These are phyloP conservation scores for Geosiphon pyriformis DNA, from an alignment of 192 early-diverging fungal species.

Conservation along the genomic window DNA sequence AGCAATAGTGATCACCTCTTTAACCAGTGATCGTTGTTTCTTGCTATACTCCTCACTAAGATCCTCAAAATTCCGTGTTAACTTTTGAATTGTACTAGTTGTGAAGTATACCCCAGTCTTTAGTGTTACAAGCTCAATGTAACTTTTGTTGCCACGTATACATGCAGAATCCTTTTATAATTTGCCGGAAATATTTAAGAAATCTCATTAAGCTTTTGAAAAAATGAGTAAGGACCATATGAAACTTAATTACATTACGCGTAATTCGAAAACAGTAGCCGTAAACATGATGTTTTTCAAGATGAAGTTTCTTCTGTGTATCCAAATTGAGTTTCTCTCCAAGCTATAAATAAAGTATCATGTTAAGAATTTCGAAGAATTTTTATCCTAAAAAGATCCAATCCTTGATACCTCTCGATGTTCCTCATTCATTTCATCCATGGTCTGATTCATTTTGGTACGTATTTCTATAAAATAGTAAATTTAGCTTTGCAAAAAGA, in stretches of 20 bases:
- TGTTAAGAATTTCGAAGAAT: neutral
- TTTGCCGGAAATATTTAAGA: neutral
- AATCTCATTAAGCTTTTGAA: no score
- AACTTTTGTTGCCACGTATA: constrained; percentile 64
- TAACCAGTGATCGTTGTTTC: constrained; percentile 69
- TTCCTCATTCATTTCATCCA: constrained; percentile 55
- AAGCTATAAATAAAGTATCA: constrained; percentile 35
- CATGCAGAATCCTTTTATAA: constrained; percentile 51
- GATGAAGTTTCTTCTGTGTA: constrained; percentile 80
- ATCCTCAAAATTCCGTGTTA: constrained; percentile 58
- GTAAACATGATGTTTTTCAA: constrained; percentile 77
- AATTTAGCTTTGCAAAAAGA: constrained; percentile 2
- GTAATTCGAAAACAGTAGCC: constrained; percentile 85
- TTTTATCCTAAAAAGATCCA: no score
- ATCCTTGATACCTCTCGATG: constrained; percentile 42
- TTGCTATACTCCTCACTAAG: constrained; percentile 58
- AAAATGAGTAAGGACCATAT: constrained; percentile 6
- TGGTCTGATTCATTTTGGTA: constrained; percentile 46
- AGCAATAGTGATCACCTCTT: constrained; percentile 84
- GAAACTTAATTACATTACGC: constrained; percentile 42
- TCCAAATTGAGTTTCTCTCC: constrained; percentile 67
- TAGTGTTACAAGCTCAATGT: constrained; percentile 81
- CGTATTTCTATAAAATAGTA: constrained; percentile 32
- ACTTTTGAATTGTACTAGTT: constrained; percentile 59
- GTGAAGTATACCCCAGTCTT: constrained; percentile 89